A percentile compares a stretch with the other conserved stretches of the same genome.
Evolutionary conservation across 2,329 filamentous ascomycete genomes (phyloP).

Genomic region (Aspergillus ruber): DNA sequence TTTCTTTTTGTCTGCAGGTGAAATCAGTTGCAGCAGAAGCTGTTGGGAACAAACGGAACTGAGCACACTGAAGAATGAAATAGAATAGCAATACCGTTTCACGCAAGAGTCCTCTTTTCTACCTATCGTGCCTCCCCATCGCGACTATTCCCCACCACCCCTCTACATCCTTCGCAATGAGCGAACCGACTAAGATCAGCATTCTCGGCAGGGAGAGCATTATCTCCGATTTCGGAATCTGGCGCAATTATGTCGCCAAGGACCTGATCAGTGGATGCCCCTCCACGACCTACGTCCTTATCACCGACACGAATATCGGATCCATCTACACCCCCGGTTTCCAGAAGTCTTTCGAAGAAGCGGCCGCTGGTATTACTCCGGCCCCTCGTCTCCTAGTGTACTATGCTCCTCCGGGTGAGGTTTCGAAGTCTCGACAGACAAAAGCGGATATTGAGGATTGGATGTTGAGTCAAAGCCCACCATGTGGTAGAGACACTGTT

Average conservation of each 20-base stretch:
- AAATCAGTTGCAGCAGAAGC: background rate
- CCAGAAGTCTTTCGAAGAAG: conserved; percentile 55
- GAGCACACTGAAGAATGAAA: conserved; percentile 5
- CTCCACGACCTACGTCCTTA: conserved; percentile 89
- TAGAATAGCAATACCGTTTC: conserved; percentile 14
- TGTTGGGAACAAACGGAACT: background rate
- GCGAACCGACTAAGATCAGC: conserved; percentile 57
- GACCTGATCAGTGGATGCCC: conserved; percentile 72
- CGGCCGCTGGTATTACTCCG: conserved; percentile 39
- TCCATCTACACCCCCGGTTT: conserved; percentile 77
- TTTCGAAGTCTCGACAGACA: conserved; percentile 84
- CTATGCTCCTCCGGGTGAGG: conserved; percentile 82
- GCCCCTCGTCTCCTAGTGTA: conserved; percentile 73
- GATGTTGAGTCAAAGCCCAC: conserved; percentile 74
- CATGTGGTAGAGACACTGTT: conserved; percentile 89
- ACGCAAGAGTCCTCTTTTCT: conserved; percentile 8
- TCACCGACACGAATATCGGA: conserved; percentile 90
- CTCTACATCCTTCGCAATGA: conserved; percentile 19
- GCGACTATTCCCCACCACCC: conserved; percentile 3
- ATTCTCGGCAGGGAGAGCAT: conserved; percentile 89
- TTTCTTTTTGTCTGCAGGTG: background rate
- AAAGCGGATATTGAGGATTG: conserved; percentile 97
- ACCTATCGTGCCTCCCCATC: conserved; percentile 6
- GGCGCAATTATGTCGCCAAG: conserved; percentile 70
- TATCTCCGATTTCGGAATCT: conserved; percentile 84